Base-by-base conservation (phyloP, 2,329 filamentous ascomycete genomes). In the Colletotrichum sp. region DNA sequence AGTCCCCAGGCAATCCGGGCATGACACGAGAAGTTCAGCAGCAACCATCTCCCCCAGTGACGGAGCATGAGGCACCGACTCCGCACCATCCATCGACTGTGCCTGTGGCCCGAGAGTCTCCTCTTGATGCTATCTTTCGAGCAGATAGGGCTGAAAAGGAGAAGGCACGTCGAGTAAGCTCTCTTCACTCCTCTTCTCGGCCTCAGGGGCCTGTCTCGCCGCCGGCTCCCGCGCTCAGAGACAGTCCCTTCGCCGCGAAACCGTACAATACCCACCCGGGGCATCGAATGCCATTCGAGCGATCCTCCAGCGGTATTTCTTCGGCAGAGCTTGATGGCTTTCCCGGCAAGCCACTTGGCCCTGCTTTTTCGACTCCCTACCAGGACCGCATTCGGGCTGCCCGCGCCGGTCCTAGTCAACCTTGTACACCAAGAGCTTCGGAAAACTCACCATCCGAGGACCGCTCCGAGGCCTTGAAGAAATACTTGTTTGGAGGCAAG, bases 111-210 rank as follows among this genome's bases (percentile, higher is more conserved):
- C 78, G 92, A 75, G 91, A 95, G 77, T 98, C 96, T 13, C 96
- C 96, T 1, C 88, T 99, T 6, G 96, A 99, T 80, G 90, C 98
- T 78, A 93, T 99, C 82, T 99, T 99, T 88, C 93, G 94, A 77
- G 96, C 95, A 39, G 95, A 98, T 80, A 92, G 94, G 66, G 93
- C 95, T 76, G 95, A 97, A 84, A 94, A 92, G 81, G 92, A 93
- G 69, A 89, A 90, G 76, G 90, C 89, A 62, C 88, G 88, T 30
- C 89, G 89, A 75, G 88, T 88, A 24, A 92, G 89, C 78, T 87
- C 89, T 18, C 84, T 87, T 68, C 88, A 88, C 69, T 78, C 89
- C 80, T 79, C 85, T 80, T 74, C 86, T 79, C 78, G 79, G 24
- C 81, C 83, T 36, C 80, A 85, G 9, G 84, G 85, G 12, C 87